These are phyloP conservation scores for Ephemerocybe angulata DNA, from an alignment of 768 basidiomycete species.

Conservation along the genomic window DNA sequence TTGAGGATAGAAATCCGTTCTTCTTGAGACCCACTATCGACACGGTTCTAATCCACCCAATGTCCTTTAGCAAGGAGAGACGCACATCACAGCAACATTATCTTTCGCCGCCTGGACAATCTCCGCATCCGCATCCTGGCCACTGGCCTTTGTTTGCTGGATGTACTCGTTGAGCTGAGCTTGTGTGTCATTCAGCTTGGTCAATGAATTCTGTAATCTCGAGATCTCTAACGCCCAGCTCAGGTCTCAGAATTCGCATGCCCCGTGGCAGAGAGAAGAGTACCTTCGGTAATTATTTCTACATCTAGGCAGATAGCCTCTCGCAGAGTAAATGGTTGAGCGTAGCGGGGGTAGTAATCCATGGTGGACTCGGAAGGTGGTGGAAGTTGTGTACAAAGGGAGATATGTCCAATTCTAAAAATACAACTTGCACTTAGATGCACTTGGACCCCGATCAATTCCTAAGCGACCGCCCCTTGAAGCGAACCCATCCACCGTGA, in stretches of 20 bases:
- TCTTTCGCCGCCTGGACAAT: conserved; percentile 60
- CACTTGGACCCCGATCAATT: no score
- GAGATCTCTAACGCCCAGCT: conserved; percentile 55
- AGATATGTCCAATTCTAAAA: not conserved
- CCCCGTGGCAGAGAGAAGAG: not conserved
- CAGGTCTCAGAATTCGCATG: not conserved
- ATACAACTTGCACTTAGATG: no score
- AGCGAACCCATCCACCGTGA: no score
- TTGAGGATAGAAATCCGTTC: conserved; percentile 70
- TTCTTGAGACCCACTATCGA: conserved; percentile 66
- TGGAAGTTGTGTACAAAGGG: no score
- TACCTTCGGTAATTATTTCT: conserved; percentile 69
- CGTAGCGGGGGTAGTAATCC: conserved; percentile 65
- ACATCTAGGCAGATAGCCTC: conserved; percentile 67
- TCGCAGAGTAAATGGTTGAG: conserved; percentile 70
- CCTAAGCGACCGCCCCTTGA: no score
- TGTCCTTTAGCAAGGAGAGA: not conserved
- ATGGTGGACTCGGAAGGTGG: conserved; percentile 29
- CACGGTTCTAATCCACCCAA: not conserved
- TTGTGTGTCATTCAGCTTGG: conserved; percentile 62
- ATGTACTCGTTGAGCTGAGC: conserved; percentile 47
- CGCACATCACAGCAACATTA: conserved; percentile 69
- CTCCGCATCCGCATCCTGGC: conserved; percentile 47
- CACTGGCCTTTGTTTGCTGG: conserved; percentile 20
- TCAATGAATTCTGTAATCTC: conserved; percentile 69